Evolutionary conservation across 2,329 filamentous ascomycete species (phyloP).

Genomic region (Verticillium dahliae): DNA sequence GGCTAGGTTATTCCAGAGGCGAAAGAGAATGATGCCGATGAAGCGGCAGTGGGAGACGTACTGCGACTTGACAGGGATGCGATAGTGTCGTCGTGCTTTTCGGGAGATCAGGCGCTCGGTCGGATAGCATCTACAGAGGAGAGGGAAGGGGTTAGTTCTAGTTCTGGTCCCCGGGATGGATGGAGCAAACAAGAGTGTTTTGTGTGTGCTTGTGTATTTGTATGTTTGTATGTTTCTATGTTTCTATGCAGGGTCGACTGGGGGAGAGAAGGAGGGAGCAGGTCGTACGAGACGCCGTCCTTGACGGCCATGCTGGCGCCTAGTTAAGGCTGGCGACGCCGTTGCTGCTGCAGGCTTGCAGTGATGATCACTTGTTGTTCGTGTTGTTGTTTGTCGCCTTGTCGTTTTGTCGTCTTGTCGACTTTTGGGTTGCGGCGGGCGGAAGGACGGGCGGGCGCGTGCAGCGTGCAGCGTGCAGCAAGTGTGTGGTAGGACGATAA

Average conservation of each 20-base stretch:
- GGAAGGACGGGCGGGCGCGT: neutral
- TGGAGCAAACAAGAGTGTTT: neutral
- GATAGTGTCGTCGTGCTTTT: conserved; percentile 59
- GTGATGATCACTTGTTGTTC: too few relatives aligned
- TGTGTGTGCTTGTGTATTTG: too few relatives aligned
- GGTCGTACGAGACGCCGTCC: conserved; percentile 13
- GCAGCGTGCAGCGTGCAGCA: neutral
- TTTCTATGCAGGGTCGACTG: too few relatives aligned
- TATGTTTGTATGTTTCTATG: too few relatives aligned
- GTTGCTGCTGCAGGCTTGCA: too few relatives aligned
- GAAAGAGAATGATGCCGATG: neutral
- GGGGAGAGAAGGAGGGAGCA: neutral
- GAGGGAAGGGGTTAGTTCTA: neutral
- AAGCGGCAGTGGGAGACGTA: conserved; percentile 30
- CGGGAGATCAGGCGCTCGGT: conserved; percentile 59
- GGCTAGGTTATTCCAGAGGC: neutral
- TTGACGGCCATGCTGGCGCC: conserved; percentile 45
- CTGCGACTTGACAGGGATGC: conserved; percentile 59
- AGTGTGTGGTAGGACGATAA: neutral
- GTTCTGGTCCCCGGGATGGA: neutral
- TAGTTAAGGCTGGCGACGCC: neutral
- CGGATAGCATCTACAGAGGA: conserved; percentile 49
- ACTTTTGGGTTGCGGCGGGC: neutral
- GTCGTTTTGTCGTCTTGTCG: neutral
- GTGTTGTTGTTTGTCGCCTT: neutral